Percentiles rank a stretch among this genome's conserved stretches.
phyloP scores from a whole-genome alignment of 2,329 filamentous ascomycete genomes.

The Monosporascus sp. region DNA sequence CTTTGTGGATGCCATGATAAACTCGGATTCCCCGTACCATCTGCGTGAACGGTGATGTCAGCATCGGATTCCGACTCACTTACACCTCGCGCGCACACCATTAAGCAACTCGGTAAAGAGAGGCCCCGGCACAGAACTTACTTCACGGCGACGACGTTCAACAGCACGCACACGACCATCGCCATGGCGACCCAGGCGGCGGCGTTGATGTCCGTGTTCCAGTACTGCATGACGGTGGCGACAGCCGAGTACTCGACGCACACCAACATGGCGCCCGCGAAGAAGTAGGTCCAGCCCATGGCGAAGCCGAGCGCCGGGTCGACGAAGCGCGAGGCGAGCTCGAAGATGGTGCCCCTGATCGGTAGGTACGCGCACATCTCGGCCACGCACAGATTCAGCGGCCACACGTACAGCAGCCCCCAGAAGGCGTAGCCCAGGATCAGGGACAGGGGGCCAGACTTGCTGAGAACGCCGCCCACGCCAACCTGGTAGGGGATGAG shows the following conservation, averaged over 20 bases:
- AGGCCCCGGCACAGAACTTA: conserved; percentile 15
- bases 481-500: conserved; percentile 24
- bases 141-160: conserved; percentile 43
- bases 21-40: conserved; percentile 38
- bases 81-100: no score
- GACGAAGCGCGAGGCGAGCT: conserved; percentile 48
- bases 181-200: conserved; percentile 45
- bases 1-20: conserved; percentile 52
- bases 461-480: conserved; percentile 36
- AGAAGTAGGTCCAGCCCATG: conserved; percentile 48
- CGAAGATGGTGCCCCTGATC: conserved; percentile 48
- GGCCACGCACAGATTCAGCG: conserved; percentile 41
- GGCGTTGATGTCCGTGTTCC: conserved; percentile 35
- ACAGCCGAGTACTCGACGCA: conserved; percentile 40
- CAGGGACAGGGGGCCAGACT: conserved; percentile 38
- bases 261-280: conserved; percentile 39
- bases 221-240: conserved; percentile 39
- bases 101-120: no score
- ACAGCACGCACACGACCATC: conserved; percentile 37
- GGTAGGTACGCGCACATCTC: conserved; percentile 55
- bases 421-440: conserved; percentile 39
- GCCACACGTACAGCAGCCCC: conserved; percentile 40
- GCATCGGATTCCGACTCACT: neutral
- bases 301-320: conserved; percentile 54
- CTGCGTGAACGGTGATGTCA: neutral